phyloP scores from a whole-genome alignment of 768 basidiomycete genomes.

The Trametes cinnabarina region DNA sequence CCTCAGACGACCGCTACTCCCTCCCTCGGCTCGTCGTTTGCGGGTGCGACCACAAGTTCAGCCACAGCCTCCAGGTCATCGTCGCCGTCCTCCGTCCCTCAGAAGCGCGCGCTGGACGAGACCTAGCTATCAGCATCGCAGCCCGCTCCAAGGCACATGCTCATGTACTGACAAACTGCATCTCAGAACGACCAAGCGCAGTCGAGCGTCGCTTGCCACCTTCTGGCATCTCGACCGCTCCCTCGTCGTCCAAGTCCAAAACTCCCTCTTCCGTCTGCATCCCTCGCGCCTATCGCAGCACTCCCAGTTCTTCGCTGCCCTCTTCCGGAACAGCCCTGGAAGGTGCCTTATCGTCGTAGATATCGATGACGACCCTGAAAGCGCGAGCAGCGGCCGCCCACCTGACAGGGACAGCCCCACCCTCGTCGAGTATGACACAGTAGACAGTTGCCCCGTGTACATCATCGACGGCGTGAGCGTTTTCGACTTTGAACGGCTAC shows the following conservation, averaged over 20 bases:
- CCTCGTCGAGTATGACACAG: neutral
- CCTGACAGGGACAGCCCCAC: neutral
- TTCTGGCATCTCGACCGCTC: conserved; percentile 39
- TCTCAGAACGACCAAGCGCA: neutral
- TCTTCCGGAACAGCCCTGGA: conserved; percentile 18
- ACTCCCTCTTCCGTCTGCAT: conserved; percentile 37
- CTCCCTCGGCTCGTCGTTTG: no score
- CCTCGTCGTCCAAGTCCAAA: conserved; percentile 35
- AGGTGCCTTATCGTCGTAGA: neutral
- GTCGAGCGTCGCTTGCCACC: no score
- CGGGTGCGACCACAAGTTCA: no score
- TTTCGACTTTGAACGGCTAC: conserved; percentile 34
- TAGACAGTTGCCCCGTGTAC: conserved; percentile 24
- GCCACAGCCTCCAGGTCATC: neutral
- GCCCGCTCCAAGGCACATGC: neutral
- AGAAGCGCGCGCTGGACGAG: neutral
- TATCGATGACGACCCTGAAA: neutral
- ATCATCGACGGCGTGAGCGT: conserved; percentile 25
- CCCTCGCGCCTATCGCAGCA: conserved; percentile 33
- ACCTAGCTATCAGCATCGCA: neutral
- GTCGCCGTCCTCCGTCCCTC: neutral
- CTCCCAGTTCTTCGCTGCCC: conserved; percentile 34
- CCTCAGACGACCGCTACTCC: neutral
- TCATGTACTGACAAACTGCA: neutral
- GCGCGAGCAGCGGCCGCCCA: neutral